A percentile compares a stretch with the other conserved stretches of the same genome.
Conservation (phyloP, 2,329 filamentous ascomycete genomes). For the Fusarium sublunatum region DNA sequence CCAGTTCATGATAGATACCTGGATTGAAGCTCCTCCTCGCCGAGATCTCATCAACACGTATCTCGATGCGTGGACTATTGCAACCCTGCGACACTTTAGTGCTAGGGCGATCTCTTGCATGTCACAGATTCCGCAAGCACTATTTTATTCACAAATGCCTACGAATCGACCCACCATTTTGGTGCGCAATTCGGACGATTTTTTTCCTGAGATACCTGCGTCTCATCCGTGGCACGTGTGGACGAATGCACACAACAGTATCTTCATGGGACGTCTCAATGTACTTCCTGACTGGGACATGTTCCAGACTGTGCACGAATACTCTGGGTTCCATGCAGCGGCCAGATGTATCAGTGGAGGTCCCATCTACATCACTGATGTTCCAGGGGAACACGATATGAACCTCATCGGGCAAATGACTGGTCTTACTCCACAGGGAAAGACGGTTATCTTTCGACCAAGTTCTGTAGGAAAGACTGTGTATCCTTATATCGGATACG, state of each 20-base stretch:
- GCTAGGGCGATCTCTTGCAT: slow-evolving; percentile 90
- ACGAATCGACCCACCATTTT: slow-evolving; percentile 78
- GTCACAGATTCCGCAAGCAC: slow-evolving; percentile 86
- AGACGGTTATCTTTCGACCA: slow-evolving; percentile 84
- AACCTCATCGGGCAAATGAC: slow-evolving; percentile 84
- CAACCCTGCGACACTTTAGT: slow-evolving; percentile 81
- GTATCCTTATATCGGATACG: slow-evolving; percentile 79
- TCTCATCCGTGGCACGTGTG: slow-evolving; percentile 97
- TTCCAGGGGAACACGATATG: slow-evolving; percentile 83
- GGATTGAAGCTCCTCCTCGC: slow-evolving; percentile 75
- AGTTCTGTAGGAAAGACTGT: slow-evolving; percentile 78
- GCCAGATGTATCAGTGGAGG: slow-evolving; percentile 90
- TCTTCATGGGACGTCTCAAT: slow-evolving; percentile 87
- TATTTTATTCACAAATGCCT: slow-evolving; percentile 86
- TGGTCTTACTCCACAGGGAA: slow-evolving; percentile 75
- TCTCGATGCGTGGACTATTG: slow-evolving; percentile 86
- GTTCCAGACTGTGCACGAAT: slow-evolving; percentile 74
- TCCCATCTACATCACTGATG: slow-evolving; percentile 93
- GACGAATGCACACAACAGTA: slow-evolving; percentile 88
- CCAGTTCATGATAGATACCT: slow-evolving; percentile 87
- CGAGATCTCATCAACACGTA: slow-evolving; percentile 78
- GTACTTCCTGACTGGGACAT: slow-evolving; percentile 85
- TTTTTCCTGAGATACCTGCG: slow-evolving; percentile 83
- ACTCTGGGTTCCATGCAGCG: slow-evolving; percentile 87
- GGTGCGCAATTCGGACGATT: slow-evolving; percentile 90